phyloP scores from a whole-genome alignment of 108 stramenopile genomes.

The Thalassiosira profunda region DNA sequence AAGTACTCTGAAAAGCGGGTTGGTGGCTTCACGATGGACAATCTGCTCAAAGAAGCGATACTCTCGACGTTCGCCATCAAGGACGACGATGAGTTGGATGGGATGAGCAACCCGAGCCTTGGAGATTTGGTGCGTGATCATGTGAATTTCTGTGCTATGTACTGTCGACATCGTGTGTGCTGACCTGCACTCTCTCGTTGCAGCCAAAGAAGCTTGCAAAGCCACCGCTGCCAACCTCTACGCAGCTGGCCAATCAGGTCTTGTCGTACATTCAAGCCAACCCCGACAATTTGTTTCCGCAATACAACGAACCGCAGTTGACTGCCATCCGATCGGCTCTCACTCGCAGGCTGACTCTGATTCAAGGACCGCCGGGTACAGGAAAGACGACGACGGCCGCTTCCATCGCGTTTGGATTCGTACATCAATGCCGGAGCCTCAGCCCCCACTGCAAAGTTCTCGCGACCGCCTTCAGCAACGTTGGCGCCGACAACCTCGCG shows the following conservation, averaged over 20 bases:
- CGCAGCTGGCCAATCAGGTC: constrained; percentile 64
- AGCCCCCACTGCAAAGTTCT: constrained; percentile 81
- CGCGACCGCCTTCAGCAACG: constrained; percentile 88
- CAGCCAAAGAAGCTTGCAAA: constrained; percentile 64
- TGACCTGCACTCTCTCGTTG: too few relatives aligned
- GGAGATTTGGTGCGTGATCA: too few relatives aligned
- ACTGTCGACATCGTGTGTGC: too few relatives aligned
- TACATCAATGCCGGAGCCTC: constrained; percentile 77
- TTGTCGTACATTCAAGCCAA: constrained; percentile 72
- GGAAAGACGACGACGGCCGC: constrained; percentile 81
- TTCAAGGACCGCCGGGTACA: constrained; percentile 68
- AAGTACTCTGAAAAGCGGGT: constrained; percentile 34
- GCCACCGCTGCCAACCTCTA: constrained; percentile 74
- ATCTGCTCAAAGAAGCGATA: constrained; percentile 72
- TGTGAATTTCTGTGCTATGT: too few relatives aligned
- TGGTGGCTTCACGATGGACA: constrained; percentile 75
- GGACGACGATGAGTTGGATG: constrained; percentile 52
- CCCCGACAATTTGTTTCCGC: constrained; percentile 53
- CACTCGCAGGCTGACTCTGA: constrained; percentile 79
- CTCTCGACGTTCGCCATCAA: constrained; percentile 73
- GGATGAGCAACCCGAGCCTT: constrained; percentile 49
- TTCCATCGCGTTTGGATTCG: constrained; percentile 88
- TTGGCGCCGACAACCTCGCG: constrained; percentile 90
- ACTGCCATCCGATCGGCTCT: constrained; percentile 81
- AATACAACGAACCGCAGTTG: constrained; percentile 81